Base-by-base conservation (phyloP, 176 grass and related monocot genomes). In the Juncus inflexus region DNA sequence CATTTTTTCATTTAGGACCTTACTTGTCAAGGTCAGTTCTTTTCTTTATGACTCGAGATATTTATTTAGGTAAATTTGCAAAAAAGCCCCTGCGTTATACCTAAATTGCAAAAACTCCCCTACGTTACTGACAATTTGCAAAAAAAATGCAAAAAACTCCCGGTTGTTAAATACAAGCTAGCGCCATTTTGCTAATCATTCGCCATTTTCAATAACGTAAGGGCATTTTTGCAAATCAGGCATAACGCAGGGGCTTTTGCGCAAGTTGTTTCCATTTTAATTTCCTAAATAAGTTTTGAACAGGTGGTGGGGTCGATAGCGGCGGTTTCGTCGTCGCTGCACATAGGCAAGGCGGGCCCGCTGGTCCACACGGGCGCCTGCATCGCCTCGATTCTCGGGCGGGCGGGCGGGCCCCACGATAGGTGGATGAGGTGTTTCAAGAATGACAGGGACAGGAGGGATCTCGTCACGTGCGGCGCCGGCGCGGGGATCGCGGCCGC, bases 311-410 rank as follows among this genome's bases (percentile, higher is more conserved):
- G 94, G 50, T 71, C 77, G 63, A 89, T 92, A 84, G 85, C 83
- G 68, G 88, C 94, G n/a, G 88, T 89, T 74, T 99, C 94, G 54
- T 84, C 88, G 63, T 99, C 94, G 52, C 69, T 99, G 55, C 83
- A 89, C 77, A 79, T 99, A 45, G 94, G 94, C 14, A 99, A 99
- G 79, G 94, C 94, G 58, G 94, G 94, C 40, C 94, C 94, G 42
- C 58, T 99, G n/a, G 77, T 92, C 47, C 94, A 99, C 64, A 84
- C 61, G 40, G 80, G 88, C 14, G 82, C 88, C 37, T 99, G 94
- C 75, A 89, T 99, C 66, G 88, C 94, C 74, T 91, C 88, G 40
- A 79, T 99, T 67, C 77, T 99, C 37, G 87, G 82, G 9, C 92
- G 91, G 81, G 92, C 87, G 5, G 85, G 94, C 56, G 80, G 72